Conservation (phyloP, 805 yeast genomes). For the Myxozyma geophila region DNA sequence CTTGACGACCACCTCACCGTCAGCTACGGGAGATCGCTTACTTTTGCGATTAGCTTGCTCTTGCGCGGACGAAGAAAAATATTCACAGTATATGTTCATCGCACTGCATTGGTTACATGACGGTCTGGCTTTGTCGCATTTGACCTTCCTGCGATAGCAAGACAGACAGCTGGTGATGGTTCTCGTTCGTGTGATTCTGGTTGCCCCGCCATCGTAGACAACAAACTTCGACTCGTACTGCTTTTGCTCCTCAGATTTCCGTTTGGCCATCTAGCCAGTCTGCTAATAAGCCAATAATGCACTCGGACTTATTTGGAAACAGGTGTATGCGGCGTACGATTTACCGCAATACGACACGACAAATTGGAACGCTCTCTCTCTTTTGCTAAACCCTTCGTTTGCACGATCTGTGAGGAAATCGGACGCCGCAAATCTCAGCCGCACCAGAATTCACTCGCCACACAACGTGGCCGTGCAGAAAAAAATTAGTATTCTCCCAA, state of each 20-base stretch:
- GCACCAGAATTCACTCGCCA: constrained; percentile 1
- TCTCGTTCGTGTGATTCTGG: constrained; percentile 26
- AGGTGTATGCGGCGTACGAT: not conserved
- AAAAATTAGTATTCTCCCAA: constrained; percentile 16
- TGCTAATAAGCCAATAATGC: not conserved
- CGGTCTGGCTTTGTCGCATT: constrained; percentile 26
- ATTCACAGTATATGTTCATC: constrained; percentile 24
- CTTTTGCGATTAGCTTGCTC: not conserved
- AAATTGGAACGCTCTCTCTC: not conserved
- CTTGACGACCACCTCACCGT: not conserved
- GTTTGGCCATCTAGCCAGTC: constrained; percentile 3
- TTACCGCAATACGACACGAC: not conserved
- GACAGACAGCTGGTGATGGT: constrained; percentile 28
- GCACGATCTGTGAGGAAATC: not conserved
- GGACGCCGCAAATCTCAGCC: constrained; percentile 4
- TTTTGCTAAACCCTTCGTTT: not conserved
- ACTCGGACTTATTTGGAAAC: no score
- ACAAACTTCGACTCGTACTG: constrained; percentile 19
- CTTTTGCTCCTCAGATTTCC: constrained; percentile 7
- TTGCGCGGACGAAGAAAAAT: not conserved
- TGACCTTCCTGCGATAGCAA: constrained; percentile 31
- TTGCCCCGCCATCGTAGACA: constrained; percentile 20
- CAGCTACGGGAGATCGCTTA: not conserved
- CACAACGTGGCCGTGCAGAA: constrained; percentile 4
- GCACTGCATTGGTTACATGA: constrained; percentile 25